Base-by-base conservation (phyloP, 345 rosid species). In the Dimocarpus longan region DNA sequence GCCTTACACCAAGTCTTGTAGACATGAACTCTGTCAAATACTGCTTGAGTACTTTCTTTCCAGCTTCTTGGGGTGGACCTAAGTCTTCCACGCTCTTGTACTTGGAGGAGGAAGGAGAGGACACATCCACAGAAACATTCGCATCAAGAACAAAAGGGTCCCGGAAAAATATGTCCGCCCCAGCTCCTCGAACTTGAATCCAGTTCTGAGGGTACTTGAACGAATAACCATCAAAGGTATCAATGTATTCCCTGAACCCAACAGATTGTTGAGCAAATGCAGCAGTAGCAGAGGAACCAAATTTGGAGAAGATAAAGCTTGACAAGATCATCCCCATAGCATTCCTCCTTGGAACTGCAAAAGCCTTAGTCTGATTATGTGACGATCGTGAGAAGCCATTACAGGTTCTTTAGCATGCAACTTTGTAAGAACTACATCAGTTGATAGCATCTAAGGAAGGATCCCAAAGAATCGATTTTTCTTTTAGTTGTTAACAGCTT, bases 11-110 rank as follows among this genome's bases (percentile, higher is more conserved):
- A 2, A 95, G 94, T 75, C 99, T 88, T 52, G 99, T 95, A 39
- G 99, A 95, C 99, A 95, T 95, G 83, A 95, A 92, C 89, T 95
- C 97, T 22, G 95, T 95, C 87, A 95, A 85, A 84, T 90, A 93
- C 89, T 95, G 97, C 84, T 82, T 86, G 24, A 95, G 89, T 43
- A 92, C 94, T 85, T 81, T 90, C 89, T 87, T 88, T 52, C 89
- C 99, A 62, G 97, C 98, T 75, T 95, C 98, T 74, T 89, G 79
- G 6, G 95, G 98, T 0, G 94, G 84, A 18, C 99, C 99, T 86
- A 95, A 83, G 81, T 95, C 98, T 66, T 90, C 91, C n/a, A 93
- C 91, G 7, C 90, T 90, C 84, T 82, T 84, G 76, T 93, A 93
- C 21, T 62, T 88, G 56, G 99, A 95, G 10, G 99, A 95, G 19